These are phyloP conservation scores for Alternaria postmessia DNA, from an alignment of 2,329 filamentous ascomycete species.

Conservation along the genomic window DNA sequence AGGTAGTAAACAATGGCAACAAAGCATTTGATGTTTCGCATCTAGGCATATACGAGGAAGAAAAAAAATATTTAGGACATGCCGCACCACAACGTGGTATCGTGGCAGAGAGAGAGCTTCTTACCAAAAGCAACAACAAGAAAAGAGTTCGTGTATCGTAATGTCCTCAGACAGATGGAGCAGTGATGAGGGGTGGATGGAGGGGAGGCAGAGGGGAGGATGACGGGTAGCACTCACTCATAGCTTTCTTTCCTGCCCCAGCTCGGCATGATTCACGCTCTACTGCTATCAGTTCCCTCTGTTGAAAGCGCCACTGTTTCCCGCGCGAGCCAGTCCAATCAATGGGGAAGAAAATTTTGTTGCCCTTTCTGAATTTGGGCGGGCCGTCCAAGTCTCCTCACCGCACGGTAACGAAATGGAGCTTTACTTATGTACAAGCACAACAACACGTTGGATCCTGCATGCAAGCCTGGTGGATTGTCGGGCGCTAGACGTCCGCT, in stretches of 20 bases:
- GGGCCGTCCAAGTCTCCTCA: constrained; percentile 19
- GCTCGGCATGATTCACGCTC: constrained; percentile 47
- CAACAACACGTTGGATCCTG: constrained; percentile 18
- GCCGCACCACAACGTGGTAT: not conserved
- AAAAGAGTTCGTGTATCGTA: constrained; percentile 2
- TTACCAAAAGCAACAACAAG: constrained; percentile 19
- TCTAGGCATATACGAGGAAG: constrained; percentile 2
- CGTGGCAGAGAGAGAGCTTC: constrained; percentile 6
- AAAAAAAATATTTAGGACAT: constrained; percentile 10
- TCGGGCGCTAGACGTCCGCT: constrained; percentile 17
- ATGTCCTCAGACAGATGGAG: constrained; percentile 3
- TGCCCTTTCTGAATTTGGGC: constrained; percentile 23
- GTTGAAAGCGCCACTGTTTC: constrained; percentile 16
- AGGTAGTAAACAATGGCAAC: constrained; percentile 10
- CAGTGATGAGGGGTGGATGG: constrained; percentile 14
- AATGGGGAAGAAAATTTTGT: constrained; percentile 17
- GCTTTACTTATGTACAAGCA: constrained; percentile 23
- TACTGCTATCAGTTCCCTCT: constrained; percentile 28
- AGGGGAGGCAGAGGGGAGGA: constrained; percentile 16
- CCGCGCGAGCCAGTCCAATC: constrained; percentile 17
- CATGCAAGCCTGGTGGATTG: constrained; percentile 18
- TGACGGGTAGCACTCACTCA: constrained; percentile 44
- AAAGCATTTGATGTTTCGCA: constrained; percentile 7
- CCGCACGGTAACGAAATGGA: constrained; percentile 22
- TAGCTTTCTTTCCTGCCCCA: constrained; percentile 52